Evolutionary conservation across 148 eudicot species (phyloP).

Genomic region (Silene latifolia): DNA sequence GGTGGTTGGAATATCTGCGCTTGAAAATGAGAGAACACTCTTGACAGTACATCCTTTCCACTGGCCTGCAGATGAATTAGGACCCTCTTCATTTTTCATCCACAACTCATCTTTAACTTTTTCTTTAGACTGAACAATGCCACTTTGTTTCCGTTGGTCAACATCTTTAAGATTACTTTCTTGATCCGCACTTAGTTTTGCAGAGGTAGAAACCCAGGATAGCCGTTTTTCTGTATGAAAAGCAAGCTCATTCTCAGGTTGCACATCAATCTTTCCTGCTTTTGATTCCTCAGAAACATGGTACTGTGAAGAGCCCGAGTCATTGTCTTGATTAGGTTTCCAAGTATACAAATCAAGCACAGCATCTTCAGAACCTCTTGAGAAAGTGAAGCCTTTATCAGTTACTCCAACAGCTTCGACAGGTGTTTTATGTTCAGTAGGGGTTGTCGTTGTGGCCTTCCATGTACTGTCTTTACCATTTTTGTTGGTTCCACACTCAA

Average conservation of each 20-base stretch:
- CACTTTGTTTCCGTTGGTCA: slow-evolving; percentile 31
- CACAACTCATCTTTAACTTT: slow-evolving; percentile 42
- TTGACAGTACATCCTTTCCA: slow-evolving; percentile 69
- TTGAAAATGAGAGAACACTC: slow-evolving; percentile 71
- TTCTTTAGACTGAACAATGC: slow-evolving; percentile 30
- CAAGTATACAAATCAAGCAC: slow-evolving; percentile 67
- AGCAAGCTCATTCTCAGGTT: slow-evolving; percentile 45
- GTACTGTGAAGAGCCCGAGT: slow-evolving; percentile 34
- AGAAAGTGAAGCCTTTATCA: slow-evolving; percentile 48
- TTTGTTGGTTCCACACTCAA: slow-evolving; percentile 55
- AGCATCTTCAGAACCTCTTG: slow-evolving; percentile 48
- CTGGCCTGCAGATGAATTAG: slow-evolving; percentile 41
- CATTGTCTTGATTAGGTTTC: slow-evolving; percentile 49
- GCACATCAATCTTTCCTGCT: slow-evolving; percentile 26
- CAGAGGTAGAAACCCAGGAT: slow-evolving; percentile 50
- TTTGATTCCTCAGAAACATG: slow-evolving; percentile 36
- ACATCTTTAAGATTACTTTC: slow-evolving; percentile 37
- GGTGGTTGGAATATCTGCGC: slow-evolving; percentile 47
- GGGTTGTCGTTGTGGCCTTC: slow-evolving; percentile 28
- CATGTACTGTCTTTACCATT: slow-evolving; percentile 54
- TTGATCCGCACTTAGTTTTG: slow-evolving; percentile 41
- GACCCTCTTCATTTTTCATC: slow-evolving; percentile 44
- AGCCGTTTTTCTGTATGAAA: slow-evolving; percentile 38
- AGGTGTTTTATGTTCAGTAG: slow-evolving; percentile 29
- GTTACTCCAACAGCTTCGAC: slow-evolving; percentile 30